Conservation (phyloP, 176 grass and related monocot genomes). For the Lolium multiflorum region DNA sequence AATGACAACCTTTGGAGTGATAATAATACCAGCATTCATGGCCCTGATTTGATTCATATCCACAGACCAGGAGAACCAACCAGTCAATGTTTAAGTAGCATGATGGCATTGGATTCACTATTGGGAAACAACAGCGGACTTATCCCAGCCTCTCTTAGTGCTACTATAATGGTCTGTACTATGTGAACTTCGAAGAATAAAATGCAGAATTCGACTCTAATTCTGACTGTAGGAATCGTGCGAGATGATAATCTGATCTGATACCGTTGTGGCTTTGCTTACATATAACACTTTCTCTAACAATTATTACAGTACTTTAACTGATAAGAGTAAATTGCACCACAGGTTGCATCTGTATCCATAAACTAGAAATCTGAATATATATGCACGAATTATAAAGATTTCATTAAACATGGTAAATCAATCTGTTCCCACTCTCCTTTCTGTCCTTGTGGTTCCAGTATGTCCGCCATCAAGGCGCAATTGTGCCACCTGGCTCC, state of each 20-base stretch:
- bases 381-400: background rate
- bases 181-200: conserved; percentile 23
- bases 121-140: background rate
- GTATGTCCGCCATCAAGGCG: background rate
- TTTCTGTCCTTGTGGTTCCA: background rate
- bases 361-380: conserved; percentile 2
- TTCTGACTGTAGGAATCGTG: conserved; percentile 44
- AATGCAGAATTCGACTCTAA: conserved; percentile 38
- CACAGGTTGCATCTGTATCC: background rate
- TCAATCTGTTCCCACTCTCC: background rate
- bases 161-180: conserved; percentile 5
- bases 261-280: background rate
- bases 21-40: background rate
- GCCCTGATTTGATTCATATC: background rate
- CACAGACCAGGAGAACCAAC: background rate
- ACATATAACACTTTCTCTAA: background rate
- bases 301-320: background rate
- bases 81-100: background rate
- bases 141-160: background rate
- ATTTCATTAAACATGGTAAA: background rate
- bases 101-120: background rate
- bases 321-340: background rate
- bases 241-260: background rate
- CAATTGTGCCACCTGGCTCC: background rate
- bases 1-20: conserved; percentile 2